A percentile compares a stretch with the other conserved stretches of the same genome.
Evolutionary conservation across 2,329 filamentous ascomycete species (phyloP).

Genomic region (Botrytis elliptica): DNA sequence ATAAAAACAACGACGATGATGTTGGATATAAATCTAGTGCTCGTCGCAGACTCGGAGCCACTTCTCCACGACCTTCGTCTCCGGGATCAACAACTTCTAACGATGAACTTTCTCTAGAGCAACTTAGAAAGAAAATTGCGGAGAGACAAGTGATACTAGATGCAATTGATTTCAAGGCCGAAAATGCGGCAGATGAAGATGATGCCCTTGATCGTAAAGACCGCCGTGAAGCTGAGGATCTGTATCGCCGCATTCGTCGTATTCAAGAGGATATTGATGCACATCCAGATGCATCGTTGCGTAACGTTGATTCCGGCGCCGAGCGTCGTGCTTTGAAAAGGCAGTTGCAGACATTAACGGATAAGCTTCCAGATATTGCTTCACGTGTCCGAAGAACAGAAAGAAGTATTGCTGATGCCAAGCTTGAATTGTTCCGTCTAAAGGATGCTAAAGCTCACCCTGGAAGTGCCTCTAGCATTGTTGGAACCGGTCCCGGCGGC

Average conservation of each 20-base stretch:
- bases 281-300: slow-evolving; percentile 74
- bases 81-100: slow-evolving; percentile 67
- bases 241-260: slow-evolving; percentile 87
- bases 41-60: slow-evolving; percentile 71
- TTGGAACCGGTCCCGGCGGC: slow-evolving; percentile 91
- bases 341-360: slow-evolving; percentile 83
- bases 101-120: slow-evolving; percentile 82
- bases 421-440: slow-evolving; percentile 87
- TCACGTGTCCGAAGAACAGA: slow-evolving; percentile 90
- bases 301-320: slow-evolving; percentile 77
- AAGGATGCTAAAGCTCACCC: slow-evolving; percentile 92
- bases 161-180: slow-evolving; percentile 94
- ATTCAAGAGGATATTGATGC: slow-evolving; percentile 93
- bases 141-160: slow-evolving; percentile 94
- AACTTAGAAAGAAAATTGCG: slow-evolving; percentile 85
- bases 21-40: slow-evolving; percentile 93
- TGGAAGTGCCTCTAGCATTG: slow-evolving; percentile 72
- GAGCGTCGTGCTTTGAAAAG: slow-evolving; percentile 83
- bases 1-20: slow-evolving; percentile 92
- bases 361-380: slow-evolving; percentile 86
- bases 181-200: slow-evolving; percentile 85
- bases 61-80: slow-evolving; percentile 77
- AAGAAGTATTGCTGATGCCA: slow-evolving; percentile 87
- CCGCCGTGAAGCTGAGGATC: slow-evolving; percentile 85
- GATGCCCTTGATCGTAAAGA: slow-evolving; percentile 88